A percentile compares a stretch with the other conserved stretches of the same genome.
These are phyloP conservation scores for Podosphaera xanthii DNA, from an alignment of 2,329 filamentous ascomycete genomes.

Conservation along the genomic window DNA sequence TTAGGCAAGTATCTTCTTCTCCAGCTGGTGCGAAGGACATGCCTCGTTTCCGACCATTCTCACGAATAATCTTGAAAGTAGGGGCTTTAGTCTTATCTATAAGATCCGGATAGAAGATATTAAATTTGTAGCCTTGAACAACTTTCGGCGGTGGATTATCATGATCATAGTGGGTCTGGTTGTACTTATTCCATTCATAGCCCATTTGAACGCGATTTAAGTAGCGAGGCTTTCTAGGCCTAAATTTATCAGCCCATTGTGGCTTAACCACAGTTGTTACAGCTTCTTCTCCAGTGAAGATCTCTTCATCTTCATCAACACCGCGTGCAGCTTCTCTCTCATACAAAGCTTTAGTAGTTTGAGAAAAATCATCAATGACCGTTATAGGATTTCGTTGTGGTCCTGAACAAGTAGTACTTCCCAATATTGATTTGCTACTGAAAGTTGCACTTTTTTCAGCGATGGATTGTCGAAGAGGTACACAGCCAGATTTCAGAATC, in stretches of 20 bases:
- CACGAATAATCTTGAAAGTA: constrained; percentile 86
- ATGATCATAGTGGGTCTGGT: constrained; percentile 97
- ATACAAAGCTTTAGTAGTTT: constrained; percentile 71
- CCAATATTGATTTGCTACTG: constrained; percentile 10
- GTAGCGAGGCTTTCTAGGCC: constrained; percentile 78
- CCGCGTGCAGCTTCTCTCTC: constrained; percentile 83
- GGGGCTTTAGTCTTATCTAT: constrained; percentile 88
- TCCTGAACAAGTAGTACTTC: constrained; percentile 22
- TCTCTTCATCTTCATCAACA: constrained; percentile 81
- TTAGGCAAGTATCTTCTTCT: constrained; percentile 90
- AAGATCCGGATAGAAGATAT: constrained; percentile 95
- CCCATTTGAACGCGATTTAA: constrained; percentile 98
- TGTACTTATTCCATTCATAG: constrained; percentile 99
- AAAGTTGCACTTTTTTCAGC: constrained; percentile 17
- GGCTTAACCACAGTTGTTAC: constrained; percentile 41
- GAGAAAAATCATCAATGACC: constrained; percentile 59
- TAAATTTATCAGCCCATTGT: constrained; percentile 65
- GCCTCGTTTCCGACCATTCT: constrained; percentile 69
- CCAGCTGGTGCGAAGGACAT: constrained; percentile 85
- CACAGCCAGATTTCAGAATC: constrained; percentile 40
- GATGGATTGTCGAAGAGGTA: constrained; percentile 30
- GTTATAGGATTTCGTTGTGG: constrained; percentile 46
- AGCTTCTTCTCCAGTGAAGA: constrained; percentile 76
- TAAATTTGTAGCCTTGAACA: constrained; percentile 98
- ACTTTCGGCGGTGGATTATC: constrained; percentile 96